Evolutionary conservation across 2,329 filamentous ascomycete species (phyloP).

Genomic region (Colletotrichum godetiae): DNA sequence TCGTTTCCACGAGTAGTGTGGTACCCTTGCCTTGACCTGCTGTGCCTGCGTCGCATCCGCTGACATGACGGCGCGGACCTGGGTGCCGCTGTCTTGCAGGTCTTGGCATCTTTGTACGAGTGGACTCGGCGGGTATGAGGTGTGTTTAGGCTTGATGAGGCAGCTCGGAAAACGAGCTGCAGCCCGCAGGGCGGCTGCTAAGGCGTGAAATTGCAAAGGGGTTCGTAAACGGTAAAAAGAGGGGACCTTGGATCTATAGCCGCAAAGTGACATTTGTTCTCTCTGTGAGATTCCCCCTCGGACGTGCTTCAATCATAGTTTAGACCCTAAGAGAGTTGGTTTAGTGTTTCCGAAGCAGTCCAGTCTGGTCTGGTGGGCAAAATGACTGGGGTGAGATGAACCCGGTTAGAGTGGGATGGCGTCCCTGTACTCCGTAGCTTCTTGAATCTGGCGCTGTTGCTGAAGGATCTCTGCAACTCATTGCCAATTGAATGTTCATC

Average conservation of each 20-base stretch:
- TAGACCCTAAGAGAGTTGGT: not conserved
- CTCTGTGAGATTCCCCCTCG: not conserved
- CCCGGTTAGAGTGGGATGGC: not conserved
- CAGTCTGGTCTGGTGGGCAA: no score
- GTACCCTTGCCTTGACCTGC: not conserved
- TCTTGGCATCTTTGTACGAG: not conserved
- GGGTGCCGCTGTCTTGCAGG: constrained; percentile 5
- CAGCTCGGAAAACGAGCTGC: not conserved
- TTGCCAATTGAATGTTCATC: not conserved
- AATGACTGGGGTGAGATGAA: not conserved
- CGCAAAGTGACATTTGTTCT: not conserved
- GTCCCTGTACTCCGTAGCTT: not conserved
- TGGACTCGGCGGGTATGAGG: constrained; percentile 11
- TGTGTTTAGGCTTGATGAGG: constrained; percentile 27
- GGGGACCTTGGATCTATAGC: not conserved
- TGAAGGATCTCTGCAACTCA: not conserved
- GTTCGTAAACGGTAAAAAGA: not conserved
- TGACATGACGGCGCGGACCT: constrained; percentile 6
- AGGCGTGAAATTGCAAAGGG: constrained; percentile 14
- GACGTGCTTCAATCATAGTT: not conserved
- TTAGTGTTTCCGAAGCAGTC: not conserved
- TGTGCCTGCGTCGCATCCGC: not conserved
- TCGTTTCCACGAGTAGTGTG: constrained; percentile 29
- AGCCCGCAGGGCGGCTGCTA: not conserved
- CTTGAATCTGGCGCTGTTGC: not conserved